A percentile compares a stretch with the other conserved stretches of the same genome.
Evolutionary conservation across 163 green algal species (phyloP).

Genomic region (Trebouxiophyceae sp.): DNA sequence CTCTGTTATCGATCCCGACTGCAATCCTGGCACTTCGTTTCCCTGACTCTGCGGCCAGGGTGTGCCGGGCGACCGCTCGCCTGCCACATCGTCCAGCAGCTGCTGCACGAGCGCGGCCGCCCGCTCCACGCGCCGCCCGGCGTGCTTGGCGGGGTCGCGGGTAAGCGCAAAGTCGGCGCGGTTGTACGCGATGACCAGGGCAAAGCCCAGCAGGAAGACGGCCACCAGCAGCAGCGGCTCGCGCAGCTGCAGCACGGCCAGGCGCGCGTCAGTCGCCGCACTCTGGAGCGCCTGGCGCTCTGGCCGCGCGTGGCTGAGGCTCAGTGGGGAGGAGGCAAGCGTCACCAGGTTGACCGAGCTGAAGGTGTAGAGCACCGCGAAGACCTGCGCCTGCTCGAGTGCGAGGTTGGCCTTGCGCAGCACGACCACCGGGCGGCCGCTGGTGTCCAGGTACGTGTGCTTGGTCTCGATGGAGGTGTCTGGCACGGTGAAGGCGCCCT

Average conservation of each 20-base stretch:
- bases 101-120: background rate
- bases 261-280: too few species aligned
- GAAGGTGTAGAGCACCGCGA: slow-evolving; percentile 67
- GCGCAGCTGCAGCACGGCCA: slow-evolving; percentile 18
- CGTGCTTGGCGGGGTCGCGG: background rate
- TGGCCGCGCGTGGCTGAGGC: too few species aligned
- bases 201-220: slow-evolving; percentile 30
- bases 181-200: slow-evolving; percentile 29
- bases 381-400: slow-evolving; percentile 40
- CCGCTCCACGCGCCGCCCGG: background rate
- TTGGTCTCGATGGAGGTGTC: slow-evolving; percentile 33
- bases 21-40: too few species aligned
- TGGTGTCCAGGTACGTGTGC: slow-evolving; percentile 78
- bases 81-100: too few species aligned
- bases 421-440: slow-evolving; percentile 72
- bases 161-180: slow-evolving; percentile 27
- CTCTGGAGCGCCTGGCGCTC: too few species aligned
- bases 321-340: too few species aligned
- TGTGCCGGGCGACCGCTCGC: too few species aligned
- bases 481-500: slow-evolving; percentile 32
- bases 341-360: slow-evolving; percentile 11
- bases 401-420: slow-evolving; percentile 60
- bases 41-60: too few species aligned
- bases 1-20: too few species aligned
- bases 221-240: slow-evolving; percentile 64